Conservation (phyloP, 2,329 filamentous ascomycete species). For the Epichloe amarillans region DNA sequence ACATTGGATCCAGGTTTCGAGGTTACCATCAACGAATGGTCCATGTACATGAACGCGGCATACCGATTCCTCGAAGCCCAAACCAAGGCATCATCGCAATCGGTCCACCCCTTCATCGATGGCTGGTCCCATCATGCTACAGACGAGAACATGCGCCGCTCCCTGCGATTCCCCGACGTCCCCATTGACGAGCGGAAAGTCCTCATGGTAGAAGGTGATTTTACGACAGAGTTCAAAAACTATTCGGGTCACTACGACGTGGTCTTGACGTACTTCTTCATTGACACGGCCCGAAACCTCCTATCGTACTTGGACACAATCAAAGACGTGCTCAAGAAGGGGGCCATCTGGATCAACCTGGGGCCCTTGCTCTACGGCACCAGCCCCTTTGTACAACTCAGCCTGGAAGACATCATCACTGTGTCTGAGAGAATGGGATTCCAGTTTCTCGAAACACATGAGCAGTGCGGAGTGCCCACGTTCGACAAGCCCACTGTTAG, state of each 20-base stretch:
- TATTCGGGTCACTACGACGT: slow-evolving; percentile 27
- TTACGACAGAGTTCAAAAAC: slow-evolving; percentile 28
- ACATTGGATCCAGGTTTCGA: slow-evolving; percentile 25
- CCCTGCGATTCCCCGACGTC: slow-evolving; percentile 31
- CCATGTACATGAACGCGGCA: slow-evolving; percentile 41
- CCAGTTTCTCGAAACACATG: slow-evolving; percentile 30
- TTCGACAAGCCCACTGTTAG: slow-evolving; percentile 28
- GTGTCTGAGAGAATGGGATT: slow-evolving; percentile 38
- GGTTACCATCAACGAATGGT: slow-evolving; percentile 44
- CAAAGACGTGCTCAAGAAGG: slow-evolving; percentile 28
- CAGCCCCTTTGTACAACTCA: slow-evolving; percentile 39
- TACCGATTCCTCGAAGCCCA: slow-evolving; percentile 34
- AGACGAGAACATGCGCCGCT: slow-evolving; percentile 31
- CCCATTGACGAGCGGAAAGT: slow-evolving; percentile 22
- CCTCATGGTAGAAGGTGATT: slow-evolving; percentile 42
- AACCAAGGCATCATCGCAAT: slow-evolving; percentile 11
- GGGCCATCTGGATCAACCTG: slow-evolving; percentile 42
- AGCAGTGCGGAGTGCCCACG: slow-evolving; percentile 27
- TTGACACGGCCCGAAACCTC: slow-evolving; percentile 45
- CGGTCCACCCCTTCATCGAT: slow-evolving; percentile 39
- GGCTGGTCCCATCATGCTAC: slow-evolving; percentile 42
- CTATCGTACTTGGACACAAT: slow-evolving; percentile 42
- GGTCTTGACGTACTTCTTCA: slow-evolving; percentile 45
- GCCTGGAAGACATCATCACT: slow-evolving; percentile 36
- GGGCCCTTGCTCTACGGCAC: slow-evolving; percentile 43